phyloP scores from a whole-genome alignment of 108 stramenopile genomes.

The Fistulifera pelliculosa region DNA sequence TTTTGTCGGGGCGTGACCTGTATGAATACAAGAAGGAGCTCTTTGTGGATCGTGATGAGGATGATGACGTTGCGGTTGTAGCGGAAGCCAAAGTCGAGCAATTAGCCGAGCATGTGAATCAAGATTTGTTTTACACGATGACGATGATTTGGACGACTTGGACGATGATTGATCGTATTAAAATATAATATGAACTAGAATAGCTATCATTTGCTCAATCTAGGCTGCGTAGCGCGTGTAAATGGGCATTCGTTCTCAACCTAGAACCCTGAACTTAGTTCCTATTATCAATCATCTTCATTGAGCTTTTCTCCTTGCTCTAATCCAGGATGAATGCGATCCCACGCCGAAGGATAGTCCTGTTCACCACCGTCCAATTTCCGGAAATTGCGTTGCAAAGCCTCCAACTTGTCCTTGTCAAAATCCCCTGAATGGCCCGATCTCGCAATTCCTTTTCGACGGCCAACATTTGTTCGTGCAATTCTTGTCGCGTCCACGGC shows the following conservation, averaged over 20 bases:
- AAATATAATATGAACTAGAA: no score
- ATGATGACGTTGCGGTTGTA: conserved; percentile 7
- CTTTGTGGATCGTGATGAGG: conserved; percentile 62
- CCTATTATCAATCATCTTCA: conserved; percentile 42
- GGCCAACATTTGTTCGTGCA: conserved; percentile 60
- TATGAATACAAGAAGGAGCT: conserved; percentile 81
- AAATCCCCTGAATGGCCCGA: conserved; percentile 75
- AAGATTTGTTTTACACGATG: conserved; percentile 77
- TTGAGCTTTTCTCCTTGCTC: conserved; percentile 30
- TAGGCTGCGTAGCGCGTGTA: no score
- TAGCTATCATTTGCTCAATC: no score
- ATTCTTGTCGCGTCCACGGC: conserved; percentile 65
- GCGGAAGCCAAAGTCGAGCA: conserved; percentile 5
- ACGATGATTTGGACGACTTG: conserved; percentile 81
- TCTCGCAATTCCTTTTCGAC: conserved; percentile 43
- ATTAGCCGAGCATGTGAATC: conserved; percentile 60
- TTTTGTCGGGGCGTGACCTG: conserved; percentile 73
- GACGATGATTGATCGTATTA: conserved; percentile 78
- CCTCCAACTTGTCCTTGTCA: conserved; percentile 65
- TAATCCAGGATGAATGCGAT: conserved; percentile 46
- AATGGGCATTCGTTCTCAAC: no score
- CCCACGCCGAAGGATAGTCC: conserved; percentile 41
- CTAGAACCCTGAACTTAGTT: no score
- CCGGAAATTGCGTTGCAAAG: conserved; percentile 35
- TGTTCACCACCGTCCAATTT: conserved; percentile 8